A percentile compares a stretch with the other conserved stretches of the same genome.
These are phyloP conservation scores for Lophiostoma macrostomum DNA, from an alignment of 495 filamentous ascomycete species.

Conservation along the genomic window DNA sequence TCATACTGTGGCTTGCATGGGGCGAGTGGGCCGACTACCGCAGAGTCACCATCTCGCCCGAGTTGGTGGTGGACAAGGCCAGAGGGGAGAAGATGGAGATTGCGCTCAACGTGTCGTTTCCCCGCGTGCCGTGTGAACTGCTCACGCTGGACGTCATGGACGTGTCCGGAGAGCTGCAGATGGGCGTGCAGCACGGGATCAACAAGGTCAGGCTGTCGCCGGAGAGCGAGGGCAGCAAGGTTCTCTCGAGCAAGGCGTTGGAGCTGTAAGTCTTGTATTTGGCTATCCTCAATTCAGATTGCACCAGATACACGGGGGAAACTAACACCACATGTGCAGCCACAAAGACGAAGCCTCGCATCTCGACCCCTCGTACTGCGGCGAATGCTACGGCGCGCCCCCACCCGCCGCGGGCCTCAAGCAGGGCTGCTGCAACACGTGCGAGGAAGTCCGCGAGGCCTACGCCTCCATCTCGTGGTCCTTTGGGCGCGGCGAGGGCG, in stretches of 20 bases:
- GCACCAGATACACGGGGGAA: background rate
- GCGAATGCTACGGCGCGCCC: constrained; percentile 83
- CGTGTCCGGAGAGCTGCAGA: constrained; percentile 92
- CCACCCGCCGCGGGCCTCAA: constrained; percentile 67
- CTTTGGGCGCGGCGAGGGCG: constrained; percentile 84
- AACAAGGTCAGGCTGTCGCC: constrained; percentile 79
- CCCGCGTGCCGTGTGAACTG: constrained; percentile 88
- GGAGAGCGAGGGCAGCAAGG: constrained; percentile 68
- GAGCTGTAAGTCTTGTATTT: constrained; percentile 57
- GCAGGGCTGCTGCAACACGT: constrained; percentile 89
- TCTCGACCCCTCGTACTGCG: constrained; percentile 89
- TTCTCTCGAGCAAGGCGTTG: constrained; percentile 69
- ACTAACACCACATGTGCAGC: constrained; percentile 42
- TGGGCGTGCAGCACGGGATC: constrained; percentile 87
- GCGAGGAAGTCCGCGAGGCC: constrained; percentile 91
- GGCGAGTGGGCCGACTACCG: constrained; percentile 95
- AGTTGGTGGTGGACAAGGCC: constrained; percentile 94
- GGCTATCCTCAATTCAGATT: too few relatives aligned
- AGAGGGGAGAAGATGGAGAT: constrained; percentile 98
- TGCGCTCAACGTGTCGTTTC: constrained; percentile 96
- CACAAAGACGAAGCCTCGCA: constrained; percentile 64
- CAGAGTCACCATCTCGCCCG: constrained; percentile 79
- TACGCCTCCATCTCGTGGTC: constrained; percentile 88
- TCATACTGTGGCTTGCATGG: constrained; percentile 85
- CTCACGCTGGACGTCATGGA: constrained; percentile 98